Percentiles rank a stretch among this genome's conserved stretches.
Conservation (phyloP, 495 filamentous ascomycete genomes). For the Melanomma pulvis-pyrius region DNA sequence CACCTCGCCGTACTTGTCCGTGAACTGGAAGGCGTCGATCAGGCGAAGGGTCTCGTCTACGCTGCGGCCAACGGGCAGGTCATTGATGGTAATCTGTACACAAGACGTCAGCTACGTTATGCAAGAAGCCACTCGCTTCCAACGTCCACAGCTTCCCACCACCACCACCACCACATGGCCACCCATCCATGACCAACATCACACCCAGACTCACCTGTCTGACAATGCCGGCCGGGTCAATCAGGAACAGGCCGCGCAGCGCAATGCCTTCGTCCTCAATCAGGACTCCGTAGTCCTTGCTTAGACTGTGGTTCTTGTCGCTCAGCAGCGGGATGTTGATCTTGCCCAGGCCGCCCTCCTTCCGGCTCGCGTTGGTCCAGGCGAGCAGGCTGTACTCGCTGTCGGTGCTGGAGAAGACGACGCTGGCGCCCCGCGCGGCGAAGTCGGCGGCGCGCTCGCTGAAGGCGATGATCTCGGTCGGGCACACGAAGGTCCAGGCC, state of each 20-base stretch:
- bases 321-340: conserved; percentile 58
- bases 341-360: conserved; percentile 58
- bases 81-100: conserved; percentile 59
- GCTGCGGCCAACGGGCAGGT: conserved; percentile 60
- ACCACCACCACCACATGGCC: not conserved
- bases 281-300: conserved; percentile 59
- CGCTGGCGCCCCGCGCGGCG: conserved; percentile 48
- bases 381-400: conserved; percentile 57
- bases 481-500: conserved; percentile 60
- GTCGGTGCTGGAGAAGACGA: conserved; percentile 56
- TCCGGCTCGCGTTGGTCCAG: conserved; percentile 55
- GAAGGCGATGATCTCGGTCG: conserved; percentile 58
- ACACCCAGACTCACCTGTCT: conserved; percentile 47
- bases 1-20: conserved; percentile 63
- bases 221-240: conserved; percentile 59
- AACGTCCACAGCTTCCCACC: not conserved
- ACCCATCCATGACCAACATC: not conserved
- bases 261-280: conserved; percentile 61
- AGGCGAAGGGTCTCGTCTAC: conserved; percentile 63
- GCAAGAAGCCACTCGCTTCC: conserved; percentile 1
- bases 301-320: conserved; percentile 60
- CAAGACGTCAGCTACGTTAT: conserved; percentile 3
- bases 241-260: conserved; percentile 62
- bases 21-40: conserved; percentile 63
- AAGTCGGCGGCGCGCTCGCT: conserved; percentile 51